phyloP scores from a whole-genome alignment of 768 basidiomycete genomes.

The Leccinum aurantiacum region DNA sequence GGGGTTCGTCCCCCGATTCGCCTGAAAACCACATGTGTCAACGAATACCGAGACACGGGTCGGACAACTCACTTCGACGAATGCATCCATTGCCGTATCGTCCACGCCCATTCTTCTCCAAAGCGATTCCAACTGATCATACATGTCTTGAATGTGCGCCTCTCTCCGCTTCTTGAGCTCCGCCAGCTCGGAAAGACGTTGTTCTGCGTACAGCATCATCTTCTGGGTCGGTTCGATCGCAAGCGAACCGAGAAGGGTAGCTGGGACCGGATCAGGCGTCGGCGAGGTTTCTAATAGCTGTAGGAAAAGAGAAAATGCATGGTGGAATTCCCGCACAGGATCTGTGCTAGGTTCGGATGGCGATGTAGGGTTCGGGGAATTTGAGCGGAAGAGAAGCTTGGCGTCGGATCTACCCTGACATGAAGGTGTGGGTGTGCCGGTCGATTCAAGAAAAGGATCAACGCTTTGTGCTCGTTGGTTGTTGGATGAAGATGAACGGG shows the following conservation, averaged over 20 bases:
- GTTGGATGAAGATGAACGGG: slow-evolving; percentile 47
- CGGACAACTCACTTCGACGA: slow-evolving; percentile 62
- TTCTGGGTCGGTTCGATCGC: slow-evolving; percentile 76
- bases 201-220: slow-evolving; percentile 71
- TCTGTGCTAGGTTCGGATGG: slow-evolving; percentile 15
- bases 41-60: neutral
- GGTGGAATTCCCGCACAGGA: slow-evolving; percentile 44
- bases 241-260: slow-evolving; percentile 28
- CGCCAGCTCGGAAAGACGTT: slow-evolving; percentile 57
- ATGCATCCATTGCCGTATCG: slow-evolving; percentile 84
- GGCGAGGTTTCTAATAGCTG: slow-evolving; percentile 49
- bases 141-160: slow-evolving; percentile 86
- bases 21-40: slow-evolving; percentile 19
- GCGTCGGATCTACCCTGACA: slow-evolving; percentile 38
- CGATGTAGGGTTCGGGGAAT: slow-evolving; percentile 15
- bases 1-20: slow-evolving; percentile 76
- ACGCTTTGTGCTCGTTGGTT: slow-evolving; percentile 13
- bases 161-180: slow-evolving; percentile 76
- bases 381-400: slow-evolving; percentile 37
- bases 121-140: slow-evolving; percentile 87
- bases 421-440: slow-evolving; percentile 49
- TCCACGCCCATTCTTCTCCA: slow-evolving; percentile 85
- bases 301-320: slow-evolving; percentile 63
- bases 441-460: slow-evolving; percentile 30
- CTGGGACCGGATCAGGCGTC: slow-evolving; percentile 21